These are phyloP conservation scores for Eruca vesicaria DNA, from an alignment of 441 rosid genomes.

Conservation along the genomic window DNA sequence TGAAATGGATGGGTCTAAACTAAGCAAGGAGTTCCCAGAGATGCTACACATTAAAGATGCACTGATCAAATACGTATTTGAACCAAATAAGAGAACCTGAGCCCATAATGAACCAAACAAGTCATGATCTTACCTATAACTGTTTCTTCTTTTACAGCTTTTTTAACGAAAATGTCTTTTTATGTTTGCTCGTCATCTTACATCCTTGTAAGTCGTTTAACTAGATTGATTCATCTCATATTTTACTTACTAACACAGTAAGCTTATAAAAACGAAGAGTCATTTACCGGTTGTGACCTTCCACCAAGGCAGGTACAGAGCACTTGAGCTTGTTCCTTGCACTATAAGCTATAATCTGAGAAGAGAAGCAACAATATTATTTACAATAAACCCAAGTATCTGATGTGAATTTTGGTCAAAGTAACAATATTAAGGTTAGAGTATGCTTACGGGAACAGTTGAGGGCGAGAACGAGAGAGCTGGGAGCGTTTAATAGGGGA, in stretches of 20 bases:
- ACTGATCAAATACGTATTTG: conserved; percentile 46
- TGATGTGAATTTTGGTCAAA: not conserved
- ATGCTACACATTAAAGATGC: conserved; percentile 51
- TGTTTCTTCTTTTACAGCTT: not conserved
- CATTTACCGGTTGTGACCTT: conserved; percentile 26
- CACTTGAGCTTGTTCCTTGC: conserved; percentile 9
- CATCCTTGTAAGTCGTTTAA: conserved; percentile 30
- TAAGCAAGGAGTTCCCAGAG: conserved; percentile 54
- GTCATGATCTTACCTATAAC: not conserved
- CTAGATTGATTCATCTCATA: conserved; percentile 14
- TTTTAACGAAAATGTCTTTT: conserved; percentile 1
- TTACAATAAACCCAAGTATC: not conserved
- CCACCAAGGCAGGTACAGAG: conserved; percentile 22
- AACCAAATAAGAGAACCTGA: conserved; percentile 48
- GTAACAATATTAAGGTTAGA: not conserved
- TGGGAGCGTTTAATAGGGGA: conserved; percentile 95
- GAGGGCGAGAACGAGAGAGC: conserved; percentile 72
- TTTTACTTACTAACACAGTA: not conserved
- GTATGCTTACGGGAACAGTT: conserved; percentile 71
- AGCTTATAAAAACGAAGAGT: conserved; percentile 11
- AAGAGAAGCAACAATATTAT: not conserved
- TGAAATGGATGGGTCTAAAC: conserved; percentile 50
- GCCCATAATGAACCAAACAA: not conserved
- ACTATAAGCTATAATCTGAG: conserved; percentile 29
- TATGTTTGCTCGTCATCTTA: conserved; percentile 11